A percentile compares a stretch with the other conserved stretches of the same genome.
These are phyloP conservation scores for Dendrobium officinale DNA, from an alignment of 106 monocot species.

Conservation along the genomic window DNA sequence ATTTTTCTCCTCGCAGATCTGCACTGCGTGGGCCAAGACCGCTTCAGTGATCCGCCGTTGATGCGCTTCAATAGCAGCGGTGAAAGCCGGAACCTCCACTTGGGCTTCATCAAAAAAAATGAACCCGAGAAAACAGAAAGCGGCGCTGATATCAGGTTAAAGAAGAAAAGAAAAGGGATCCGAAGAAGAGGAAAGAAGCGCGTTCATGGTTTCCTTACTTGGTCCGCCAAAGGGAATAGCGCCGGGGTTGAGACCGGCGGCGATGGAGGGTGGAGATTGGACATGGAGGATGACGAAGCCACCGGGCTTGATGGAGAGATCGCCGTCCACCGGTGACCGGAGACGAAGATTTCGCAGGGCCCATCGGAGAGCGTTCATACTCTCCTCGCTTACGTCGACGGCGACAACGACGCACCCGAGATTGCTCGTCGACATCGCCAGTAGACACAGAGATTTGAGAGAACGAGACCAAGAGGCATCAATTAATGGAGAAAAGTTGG, in stretches of 20 bases:
- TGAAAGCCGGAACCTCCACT: constrained; percentile 86
- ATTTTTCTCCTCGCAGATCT: constrained; percentile 67
- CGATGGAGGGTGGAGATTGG: constrained; percentile 74
- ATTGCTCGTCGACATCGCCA: constrained; percentile 48
- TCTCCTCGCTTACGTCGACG: constrained; percentile 87
- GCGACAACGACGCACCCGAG: constrained; percentile 76
- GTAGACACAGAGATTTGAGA: not conserved
- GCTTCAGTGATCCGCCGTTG: constrained; percentile 84
- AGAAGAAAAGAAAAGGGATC: not conserved
- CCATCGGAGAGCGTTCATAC: constrained; percentile 88
- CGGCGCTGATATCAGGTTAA: not conserved
- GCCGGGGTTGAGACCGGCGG: constrained; percentile 67
- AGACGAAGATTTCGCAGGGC: constrained; percentile 80
- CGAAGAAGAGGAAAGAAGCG: not conserved
- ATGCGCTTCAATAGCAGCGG: constrained; percentile 88
- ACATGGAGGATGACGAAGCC: constrained; percentile 73
- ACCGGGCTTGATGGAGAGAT: constrained; percentile 13
- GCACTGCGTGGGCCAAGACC: constrained; percentile 56
- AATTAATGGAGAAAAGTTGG: too few species aligned
- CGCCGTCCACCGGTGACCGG: constrained; percentile 9
- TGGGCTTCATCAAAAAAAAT: constrained; percentile 22
- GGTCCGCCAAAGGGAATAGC: constrained; percentile 94
- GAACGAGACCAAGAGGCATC: not conserved
- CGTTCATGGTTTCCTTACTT: constrained; percentile 23
- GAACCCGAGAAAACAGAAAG: not conserved